Conservation (phyloP, 129 eudicot genomes). For the Chrysanthemum makinoi region DNA sequence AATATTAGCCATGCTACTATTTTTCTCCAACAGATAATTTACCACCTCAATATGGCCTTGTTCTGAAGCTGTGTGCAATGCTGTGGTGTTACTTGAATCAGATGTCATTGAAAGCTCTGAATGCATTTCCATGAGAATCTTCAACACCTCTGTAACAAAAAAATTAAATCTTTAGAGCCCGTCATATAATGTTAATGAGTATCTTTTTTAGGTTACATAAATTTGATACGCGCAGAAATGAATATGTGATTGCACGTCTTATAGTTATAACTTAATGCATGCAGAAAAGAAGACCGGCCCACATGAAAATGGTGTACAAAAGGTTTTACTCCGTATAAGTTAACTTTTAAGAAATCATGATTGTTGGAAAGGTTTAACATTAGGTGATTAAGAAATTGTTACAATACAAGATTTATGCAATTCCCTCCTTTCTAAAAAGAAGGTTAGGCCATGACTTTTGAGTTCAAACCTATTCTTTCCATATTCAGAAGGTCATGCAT, state of each 20-base stretch:
- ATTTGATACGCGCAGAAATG: not conserved
- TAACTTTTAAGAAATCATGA: slow-evolving; percentile 6
- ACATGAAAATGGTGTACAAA: slow-evolving; percentile 5
- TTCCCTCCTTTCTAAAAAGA: slow-evolving; percentile 14
- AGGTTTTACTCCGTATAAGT: not conserved
- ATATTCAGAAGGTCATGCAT: slow-evolving; percentile 10
- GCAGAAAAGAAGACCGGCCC: not conserved
- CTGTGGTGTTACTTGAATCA: slow-evolving; percentile 65
- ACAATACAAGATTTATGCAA: slow-evolving; percentile 6
- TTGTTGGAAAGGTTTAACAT: slow-evolving; percentile 12
- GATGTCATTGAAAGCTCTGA: slow-evolving; percentile 63
- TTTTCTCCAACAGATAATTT: slow-evolving; percentile 57
- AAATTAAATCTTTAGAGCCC: slow-evolving; percentile 10
- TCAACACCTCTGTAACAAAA: slow-evolving; percentile 53
- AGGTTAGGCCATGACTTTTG: slow-evolving; percentile 3
- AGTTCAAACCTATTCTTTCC: slow-evolving; percentile 15
- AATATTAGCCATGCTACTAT: slow-evolving; percentile 53
- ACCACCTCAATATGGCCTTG: slow-evolving; percentile 80
- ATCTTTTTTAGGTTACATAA: not conserved
- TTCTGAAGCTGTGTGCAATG: slow-evolving; percentile 68
- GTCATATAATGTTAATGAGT: not conserved
- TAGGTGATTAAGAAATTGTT: slow-evolving; percentile 1
- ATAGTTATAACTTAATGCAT: not conserved
- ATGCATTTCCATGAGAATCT: slow-evolving; percentile 58
- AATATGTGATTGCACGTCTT: not conserved